Evolutionary conservation across 805 yeast genomes (phyloP).

Genomic region (Saccharomycopsis amapae): DNA sequence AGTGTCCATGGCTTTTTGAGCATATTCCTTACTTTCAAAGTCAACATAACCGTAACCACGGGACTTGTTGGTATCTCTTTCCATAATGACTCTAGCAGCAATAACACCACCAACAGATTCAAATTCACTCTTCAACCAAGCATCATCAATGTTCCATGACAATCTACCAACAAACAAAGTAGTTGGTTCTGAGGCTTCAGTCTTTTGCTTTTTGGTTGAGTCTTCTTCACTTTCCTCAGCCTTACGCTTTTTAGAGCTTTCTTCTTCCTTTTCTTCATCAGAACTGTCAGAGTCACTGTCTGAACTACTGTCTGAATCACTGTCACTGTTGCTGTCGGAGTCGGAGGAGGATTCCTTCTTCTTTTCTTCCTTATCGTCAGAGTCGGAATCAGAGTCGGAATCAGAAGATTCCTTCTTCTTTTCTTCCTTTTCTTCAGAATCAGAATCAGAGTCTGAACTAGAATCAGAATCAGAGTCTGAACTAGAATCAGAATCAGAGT

Average conservation of each 20-base stretch:
- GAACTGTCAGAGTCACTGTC: slow-evolving; percentile 23
- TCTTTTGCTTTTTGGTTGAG: slow-evolving; percentile 48
- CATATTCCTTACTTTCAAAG: slow-evolving; percentile 66
- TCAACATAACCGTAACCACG: slow-evolving; percentile 98
- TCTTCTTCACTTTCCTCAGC: slow-evolving; percentile 32
- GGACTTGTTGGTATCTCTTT: slow-evolving; percentile 86
- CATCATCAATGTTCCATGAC: slow-evolving; percentile 96
- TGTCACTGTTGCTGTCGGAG: no score
- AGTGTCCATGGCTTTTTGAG: slow-evolving; percentile 79
- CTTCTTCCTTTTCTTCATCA: slow-evolving; percentile 20
- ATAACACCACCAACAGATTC: slow-evolving; percentile 74
- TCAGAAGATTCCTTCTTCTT: slow-evolving; percentile 15
- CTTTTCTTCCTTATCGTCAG: slow-evolving; percentile 26
- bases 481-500: slow-evolving; percentile 15
- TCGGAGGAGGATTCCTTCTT: slow-evolving; percentile 29
- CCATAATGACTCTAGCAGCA: slow-evolving; percentile 88
- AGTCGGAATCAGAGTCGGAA: slow-evolving; percentile 25
- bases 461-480: slow-evolving; percentile 25
- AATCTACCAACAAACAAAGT: slow-evolving; percentile 95
- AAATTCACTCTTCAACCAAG: slow-evolving; percentile 84
- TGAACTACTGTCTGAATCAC: slow-evolving; percentile 25
- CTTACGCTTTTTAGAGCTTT: slow-evolving; percentile 27
- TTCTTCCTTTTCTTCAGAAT: slow-evolving; percentile 22
- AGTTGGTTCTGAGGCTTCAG: slow-evolving; percentile 52
- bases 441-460: slow-evolving; percentile 28